Percentiles rank a stretch among this genome's conserved stretches.
These are phyloP conservation scores for Candida ipomoeae DNA, from an alignment of 805 yeast species.

Conservation along the genomic window DNA sequence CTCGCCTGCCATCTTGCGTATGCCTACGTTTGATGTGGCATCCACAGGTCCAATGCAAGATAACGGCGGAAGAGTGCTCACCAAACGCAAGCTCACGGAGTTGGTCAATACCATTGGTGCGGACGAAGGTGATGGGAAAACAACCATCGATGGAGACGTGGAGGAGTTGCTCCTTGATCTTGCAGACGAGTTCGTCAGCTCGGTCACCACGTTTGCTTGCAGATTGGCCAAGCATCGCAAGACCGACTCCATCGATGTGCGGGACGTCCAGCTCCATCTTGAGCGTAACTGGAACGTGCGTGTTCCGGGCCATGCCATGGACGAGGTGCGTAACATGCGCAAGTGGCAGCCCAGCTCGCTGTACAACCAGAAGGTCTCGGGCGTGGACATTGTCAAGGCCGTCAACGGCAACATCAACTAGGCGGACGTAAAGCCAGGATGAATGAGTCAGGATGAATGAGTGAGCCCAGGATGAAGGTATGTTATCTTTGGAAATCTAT, in stretches of 20 bases:
- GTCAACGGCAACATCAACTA: constrained; percentile 45
- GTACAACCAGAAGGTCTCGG: constrained; percentile 64
- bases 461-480: no score
- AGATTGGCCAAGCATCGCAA: constrained; percentile 92
- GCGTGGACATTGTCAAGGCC: constrained; percentile 61
- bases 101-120: constrained; percentile 77
- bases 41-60: constrained; percentile 34
- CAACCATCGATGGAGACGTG: constrained; percentile 90
- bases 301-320: constrained; percentile 89
- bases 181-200: constrained; percentile 92
- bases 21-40: constrained; percentile 75
- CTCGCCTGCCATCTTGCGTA: constrained; percentile 67
- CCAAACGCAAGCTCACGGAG: constrained; percentile 86
- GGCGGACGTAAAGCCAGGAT: no score
- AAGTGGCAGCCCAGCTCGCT: constrained; percentile 63
- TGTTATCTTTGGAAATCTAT: no score
- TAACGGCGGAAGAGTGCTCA: constrained; percentile 75
- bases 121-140: constrained; percentile 88
- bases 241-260: constrained; percentile 78
- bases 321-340: constrained; percentile 76
- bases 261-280: constrained; percentile 86
- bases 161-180: constrained; percentile 86
- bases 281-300: constrained; percentile 94
- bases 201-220: constrained; percentile 91
- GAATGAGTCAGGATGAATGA: no score